A percentile compares a stretch with the other conserved stretches of the same genome.
These are phyloP conservation scores for Chamaenerion angustifolium DNA, from an alignment of 345 rosid genomes.

Conservation along the genomic window DNA sequence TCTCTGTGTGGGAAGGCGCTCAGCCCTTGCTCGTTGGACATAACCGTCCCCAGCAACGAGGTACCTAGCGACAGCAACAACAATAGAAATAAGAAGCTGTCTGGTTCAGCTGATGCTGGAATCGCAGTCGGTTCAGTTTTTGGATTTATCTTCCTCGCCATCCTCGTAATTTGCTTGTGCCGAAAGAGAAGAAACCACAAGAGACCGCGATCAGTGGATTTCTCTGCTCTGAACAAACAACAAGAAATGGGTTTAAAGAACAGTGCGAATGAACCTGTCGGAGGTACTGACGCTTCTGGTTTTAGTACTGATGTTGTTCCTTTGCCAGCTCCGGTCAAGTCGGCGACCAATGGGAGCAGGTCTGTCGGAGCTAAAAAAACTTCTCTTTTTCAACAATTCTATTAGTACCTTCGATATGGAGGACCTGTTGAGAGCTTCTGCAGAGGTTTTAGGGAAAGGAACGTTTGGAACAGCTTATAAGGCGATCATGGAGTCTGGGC, in stretches of 20 bases:
- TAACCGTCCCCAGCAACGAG: not conserved
- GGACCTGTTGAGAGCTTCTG: constrained; percentile 90
- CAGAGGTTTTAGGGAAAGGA: constrained; percentile 95
- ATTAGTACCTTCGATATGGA: constrained; percentile 67
- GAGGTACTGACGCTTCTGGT: constrained; percentile 9
- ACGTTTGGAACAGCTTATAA: constrained; percentile 92
- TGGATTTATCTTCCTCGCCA: constrained; percentile 14
- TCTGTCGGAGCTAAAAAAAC: constrained; percentile 30
- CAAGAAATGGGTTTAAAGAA: constrained; percentile 22
- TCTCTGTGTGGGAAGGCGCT: constrained; percentile 31
- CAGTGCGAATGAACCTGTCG: constrained; percentile 8
- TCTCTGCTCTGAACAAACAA: constrained; percentile 22
- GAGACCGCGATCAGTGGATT: constrained; percentile 25
- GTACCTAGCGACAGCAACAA: not conserved
- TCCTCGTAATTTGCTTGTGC: constrained; percentile 17
- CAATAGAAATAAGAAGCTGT: constrained; percentile 16
- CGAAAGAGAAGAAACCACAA: constrained; percentile 13
- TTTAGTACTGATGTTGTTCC: constrained; percentile 8
- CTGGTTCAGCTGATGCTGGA: constrained; percentile 35
- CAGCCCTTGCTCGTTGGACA: constrained; percentile 4
- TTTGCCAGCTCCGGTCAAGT: constrained; percentile 20
- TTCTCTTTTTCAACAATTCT: constrained; percentile 67
- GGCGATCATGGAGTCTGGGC: constrained; percentile 71
- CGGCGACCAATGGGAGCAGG: constrained; percentile 13
- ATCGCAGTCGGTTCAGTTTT: constrained; percentile 26